Percentiles rank a stretch among this genome's conserved stretches.
Conservation (phyloP, 2,329 filamentous ascomycete genomes). For the Coniochaeta sp. region DNA sequence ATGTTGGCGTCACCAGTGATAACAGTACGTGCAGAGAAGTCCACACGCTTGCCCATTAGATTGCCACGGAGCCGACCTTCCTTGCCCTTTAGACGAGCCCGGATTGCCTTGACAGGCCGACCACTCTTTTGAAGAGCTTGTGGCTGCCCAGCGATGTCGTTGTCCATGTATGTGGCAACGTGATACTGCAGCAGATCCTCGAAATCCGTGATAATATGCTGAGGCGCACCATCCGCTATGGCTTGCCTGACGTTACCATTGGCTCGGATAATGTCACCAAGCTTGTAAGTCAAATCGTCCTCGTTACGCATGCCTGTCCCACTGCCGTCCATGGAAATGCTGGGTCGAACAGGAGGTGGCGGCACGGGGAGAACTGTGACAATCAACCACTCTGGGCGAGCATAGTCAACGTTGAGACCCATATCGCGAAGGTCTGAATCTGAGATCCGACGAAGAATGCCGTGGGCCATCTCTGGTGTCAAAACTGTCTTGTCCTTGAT, state of each 20-base stretch:
- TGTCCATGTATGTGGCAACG: slow-evolving; percentile 99
- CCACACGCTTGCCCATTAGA: slow-evolving; percentile 98
- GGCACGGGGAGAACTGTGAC: slow-evolving; percentile 91
- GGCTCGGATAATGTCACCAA: slow-evolving; percentile 95
- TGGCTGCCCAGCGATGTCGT: slow-evolving; percentile 92
- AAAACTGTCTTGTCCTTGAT: slow-evolving; percentile 74
- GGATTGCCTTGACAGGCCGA: slow-evolving; percentile 91
- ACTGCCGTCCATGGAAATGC: slow-evolving; percentile 94
- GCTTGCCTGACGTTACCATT: slow-evolving; percentile 92
- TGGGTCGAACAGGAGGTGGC: slow-evolving; percentile 89
- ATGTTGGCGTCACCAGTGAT: slow-evolving; percentile 98
- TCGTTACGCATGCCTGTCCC: slow-evolving; percentile 89
- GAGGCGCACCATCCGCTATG: slow-evolving; percentile 82
- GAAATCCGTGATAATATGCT: slow-evolving; percentile 86
- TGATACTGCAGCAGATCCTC: slow-evolving; percentile 92
- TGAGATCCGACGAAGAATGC: slow-evolving; percentile 78
- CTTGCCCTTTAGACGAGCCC: slow-evolving; percentile 96
- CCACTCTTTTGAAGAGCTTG: slow-evolving; percentile 96
- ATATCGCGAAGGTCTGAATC: slow-evolving; percentile 77
- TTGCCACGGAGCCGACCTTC: slow-evolving; percentile 97
- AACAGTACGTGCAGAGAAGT: slow-evolving; percentile 98
- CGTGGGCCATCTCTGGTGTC: slow-evolving; percentile 75
- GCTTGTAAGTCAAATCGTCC: slow-evolving; percentile 98
- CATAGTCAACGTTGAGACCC: slow-evolving; percentile 90
- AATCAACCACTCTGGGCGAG: slow-evolving; percentile 97